Evolutionary conservation across 1,139 yeast species (phyloP).

Genomic region (Pichia sp.): DNA sequence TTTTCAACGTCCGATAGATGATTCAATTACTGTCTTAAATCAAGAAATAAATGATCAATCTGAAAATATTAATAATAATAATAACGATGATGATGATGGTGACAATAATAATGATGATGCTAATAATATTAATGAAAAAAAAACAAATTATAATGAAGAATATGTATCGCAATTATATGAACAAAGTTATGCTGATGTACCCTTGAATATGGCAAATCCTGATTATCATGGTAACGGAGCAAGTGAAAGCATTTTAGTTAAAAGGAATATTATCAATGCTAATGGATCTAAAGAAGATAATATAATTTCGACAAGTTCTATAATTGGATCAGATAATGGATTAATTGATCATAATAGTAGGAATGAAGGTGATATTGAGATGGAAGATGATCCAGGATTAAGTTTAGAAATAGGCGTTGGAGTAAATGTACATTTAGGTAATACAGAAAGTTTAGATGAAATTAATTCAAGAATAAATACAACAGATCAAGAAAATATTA

Average conservation of each 20-base stretch:
- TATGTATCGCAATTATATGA: constrained; percentile 28
- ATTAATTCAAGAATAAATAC: constrained; percentile 6
- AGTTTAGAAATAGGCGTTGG: constrained; percentile 5
- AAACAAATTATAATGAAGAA: constrained; percentile 14
- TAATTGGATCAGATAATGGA: too few species aligned
- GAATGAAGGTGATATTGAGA: not conserved
- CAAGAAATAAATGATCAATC: constrained; percentile 10
- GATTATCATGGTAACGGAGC: constrained; percentile 23
- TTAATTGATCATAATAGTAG: not conserved
- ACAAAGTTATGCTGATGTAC: constrained; percentile 25
- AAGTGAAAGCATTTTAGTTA: constrained; percentile 4
- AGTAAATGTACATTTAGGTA: constrained; percentile 9
- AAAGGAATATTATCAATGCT: constrained; percentile 1
- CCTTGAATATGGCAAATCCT: constrained; percentile 20
- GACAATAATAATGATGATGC: too few species aligned
- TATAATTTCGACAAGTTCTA: not conserved
- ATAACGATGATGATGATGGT: too few species aligned
- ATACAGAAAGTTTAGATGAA: constrained; percentile 6
- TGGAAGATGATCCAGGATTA: not conserved
- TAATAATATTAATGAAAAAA: not conserved
- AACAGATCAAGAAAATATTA: not conserved
- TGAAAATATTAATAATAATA: too few species aligned
- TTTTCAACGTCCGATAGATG: constrained; percentile 8
- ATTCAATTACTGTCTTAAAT: constrained; percentile 6
- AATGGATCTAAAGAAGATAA: not conserved